Percentiles rank a stretch among this genome's conserved stretches.
Conservation (phyloP, 2,329 filamentous ascomycete species). For the Aspergillus sp. region DNA sequence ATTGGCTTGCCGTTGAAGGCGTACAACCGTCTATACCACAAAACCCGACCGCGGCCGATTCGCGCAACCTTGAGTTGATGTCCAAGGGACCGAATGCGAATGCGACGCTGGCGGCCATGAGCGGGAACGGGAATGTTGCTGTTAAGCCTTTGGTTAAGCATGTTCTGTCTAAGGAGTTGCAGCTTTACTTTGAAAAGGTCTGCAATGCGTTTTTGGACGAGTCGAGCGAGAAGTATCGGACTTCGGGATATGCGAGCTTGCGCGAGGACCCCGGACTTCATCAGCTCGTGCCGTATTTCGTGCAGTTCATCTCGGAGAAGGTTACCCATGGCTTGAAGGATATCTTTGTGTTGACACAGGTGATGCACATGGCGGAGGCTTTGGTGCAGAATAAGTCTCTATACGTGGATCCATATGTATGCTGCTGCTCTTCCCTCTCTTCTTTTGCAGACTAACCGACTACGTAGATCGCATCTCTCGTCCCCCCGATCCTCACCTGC, state of each 20-base stretch:
- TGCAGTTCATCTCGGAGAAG: slow-evolving; percentile 93
- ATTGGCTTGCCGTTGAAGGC: slow-evolving; percentile 97
- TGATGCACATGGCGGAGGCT: slow-evolving; percentile 86
- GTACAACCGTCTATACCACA: slow-evolving; percentile 96
- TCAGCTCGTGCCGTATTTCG: slow-evolving; percentile 93
- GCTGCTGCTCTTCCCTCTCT: slow-evolving; percentile 16
- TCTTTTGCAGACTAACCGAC: slow-evolving; percentile 17
- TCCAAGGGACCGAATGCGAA: slow-evolving; percentile 90
- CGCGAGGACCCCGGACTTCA: slow-evolving; percentile 88
- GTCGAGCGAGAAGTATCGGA: slow-evolving; percentile 79
- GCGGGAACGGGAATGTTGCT: slow-evolving; percentile 77
- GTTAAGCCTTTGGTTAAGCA: slow-evolving; percentile 94
- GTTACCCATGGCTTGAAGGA: slow-evolving; percentile 93
- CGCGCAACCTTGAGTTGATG: slow-evolving; percentile 78
- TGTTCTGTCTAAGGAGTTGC: slow-evolving; percentile 90
- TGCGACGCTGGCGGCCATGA: slow-evolving; percentile 76
- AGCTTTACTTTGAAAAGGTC: slow-evolving; percentile 96
- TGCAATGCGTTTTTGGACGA: slow-evolving; percentile 86
- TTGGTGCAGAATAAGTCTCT: slow-evolving; percentile 80
- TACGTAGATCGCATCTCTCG: slow-evolving; percentile 62
- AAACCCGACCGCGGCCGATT: slow-evolving; percentile 85
- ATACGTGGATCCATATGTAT: slow-evolving; percentile 68
- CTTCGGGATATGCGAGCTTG: slow-evolving; percentile 81
- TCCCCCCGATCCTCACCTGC: slow-evolving; percentile 88
- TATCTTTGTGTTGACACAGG: slow-evolving; percentile 81